These are phyloP conservation scores for Pseudoperonospora humuli DNA, from an alignment of 352 stramenopile species.

Conservation along the genomic window DNA sequence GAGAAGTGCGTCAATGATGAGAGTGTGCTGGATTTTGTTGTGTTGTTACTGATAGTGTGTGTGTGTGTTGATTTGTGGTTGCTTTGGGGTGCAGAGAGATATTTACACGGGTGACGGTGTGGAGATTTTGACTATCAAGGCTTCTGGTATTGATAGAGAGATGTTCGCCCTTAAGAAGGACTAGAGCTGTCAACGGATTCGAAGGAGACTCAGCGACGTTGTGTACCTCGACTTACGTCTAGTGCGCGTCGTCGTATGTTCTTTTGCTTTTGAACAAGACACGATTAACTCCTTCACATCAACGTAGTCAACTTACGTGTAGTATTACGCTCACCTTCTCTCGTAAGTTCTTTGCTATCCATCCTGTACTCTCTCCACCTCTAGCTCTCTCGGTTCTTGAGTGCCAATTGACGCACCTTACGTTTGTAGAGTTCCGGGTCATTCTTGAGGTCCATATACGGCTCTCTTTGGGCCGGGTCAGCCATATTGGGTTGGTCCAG, in stretches of 20 bases:
- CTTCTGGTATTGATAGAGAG: constrained; percentile 85
- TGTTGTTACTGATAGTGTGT: constrained; percentile 4
- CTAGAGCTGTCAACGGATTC: constrained; percentile 42
- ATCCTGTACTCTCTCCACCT: background rate
- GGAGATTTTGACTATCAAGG: constrained; percentile 97
- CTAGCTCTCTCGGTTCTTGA: constrained; percentile 82
- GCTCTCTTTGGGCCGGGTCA: constrained; percentile 80
- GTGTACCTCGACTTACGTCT: too few relatives aligned
- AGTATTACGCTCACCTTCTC: too few relatives aligned
- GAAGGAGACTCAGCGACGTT: too few relatives aligned
- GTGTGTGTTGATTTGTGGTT: constrained; percentile 1
- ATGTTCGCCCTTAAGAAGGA: constrained; percentile 95
- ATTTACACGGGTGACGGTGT: constrained; percentile 99
- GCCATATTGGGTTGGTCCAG: constrained; percentile 84
- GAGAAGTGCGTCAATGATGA: constrained; percentile 59
- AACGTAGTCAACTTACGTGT: too few relatives aligned
- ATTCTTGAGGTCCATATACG: constrained; percentile 86
- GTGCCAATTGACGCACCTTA: constrained; percentile 73
- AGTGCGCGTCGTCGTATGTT: too few relatives aligned
- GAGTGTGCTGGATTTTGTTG: background rate
- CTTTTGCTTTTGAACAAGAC: too few relatives aligned
- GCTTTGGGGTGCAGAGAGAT: constrained; percentile 73
- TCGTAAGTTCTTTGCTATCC: background rate
- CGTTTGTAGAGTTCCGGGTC: constrained; percentile 85
- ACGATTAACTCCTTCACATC: too few relatives aligned